Base-by-base conservation (phyloP, 192 early-diverging fungal species). In the Rhizophagus clarus region DNA sequence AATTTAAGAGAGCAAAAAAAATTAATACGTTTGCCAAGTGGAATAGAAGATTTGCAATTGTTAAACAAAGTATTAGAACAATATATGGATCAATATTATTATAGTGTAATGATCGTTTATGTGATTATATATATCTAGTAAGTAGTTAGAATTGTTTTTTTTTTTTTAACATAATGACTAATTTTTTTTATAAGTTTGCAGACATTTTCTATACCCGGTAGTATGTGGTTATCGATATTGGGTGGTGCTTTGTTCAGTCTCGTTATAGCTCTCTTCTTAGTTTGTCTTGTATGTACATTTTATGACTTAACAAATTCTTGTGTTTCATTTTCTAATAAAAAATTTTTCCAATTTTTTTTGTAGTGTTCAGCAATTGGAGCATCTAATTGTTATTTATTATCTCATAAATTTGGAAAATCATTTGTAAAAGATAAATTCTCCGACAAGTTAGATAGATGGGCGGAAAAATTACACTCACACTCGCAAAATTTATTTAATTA, bases 211-310 rank as follows among this genome's bases (percentile, higher is more conserved):
- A 88, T 90, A 28, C 89, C 89, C 37, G 89, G 89, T 29, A 89
- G 88, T 49, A 90, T 90, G 89, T 90, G 89, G 89, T 82, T 90
- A 66, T 88, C 85, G 49, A 85, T 90, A 26, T 80, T 90, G 10
- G 88, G 88, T 76, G 89, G 89, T 20, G 84, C 89, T 26, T 70
- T 90, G 15, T 90, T 90, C 70, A 74, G 85, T 28, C 87, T 90
- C 67, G 86, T 87, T 84, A 63, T 86, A 12, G 82, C 88, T 2
- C 69, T 90, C 62, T 75, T 87, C 37, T 84, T 85, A 28, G 87
- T 90, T 11, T 87, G 84, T 2, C 7, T 86, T 76, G 89, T 88
- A 82, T 72, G 75, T 85, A 49, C 20, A 12, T n/a, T 77, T n/a
- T 42, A 6, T 77, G 24, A 42, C 20, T 37, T 15, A 5, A 15